Base-by-base conservation (phyloP, 352 stramenopile genomes). In the Pythium monospermum region DNA sequence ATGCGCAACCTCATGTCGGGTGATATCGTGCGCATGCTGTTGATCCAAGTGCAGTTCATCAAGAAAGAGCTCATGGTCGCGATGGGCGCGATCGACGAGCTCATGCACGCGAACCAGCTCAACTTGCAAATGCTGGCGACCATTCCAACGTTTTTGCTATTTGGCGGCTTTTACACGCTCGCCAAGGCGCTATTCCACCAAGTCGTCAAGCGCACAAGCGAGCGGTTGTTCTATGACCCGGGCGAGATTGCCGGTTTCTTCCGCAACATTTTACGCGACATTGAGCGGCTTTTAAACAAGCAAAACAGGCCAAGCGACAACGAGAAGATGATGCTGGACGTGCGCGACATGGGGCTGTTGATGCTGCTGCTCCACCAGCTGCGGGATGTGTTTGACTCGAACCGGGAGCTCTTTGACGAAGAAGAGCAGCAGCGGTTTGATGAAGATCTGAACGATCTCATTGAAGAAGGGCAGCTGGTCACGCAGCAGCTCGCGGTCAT, bases 1-100 rank as follows among this genome's bases (percentile, higher is more conserved):
- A 69, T 93, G 46, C 73, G 69, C 12, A 93, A 91, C 59, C 53
- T 93, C 33, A 84, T 93, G 67, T 87, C 79, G 21, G 82, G 82
- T 16, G 82, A 93, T 41, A 91, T 93, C 36, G 80, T 93, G 49
- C 82, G 82, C 28, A 93, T 93, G 82, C 69, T 93, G 48, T 66
- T 93, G 26, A 93, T 93, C 48, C 82, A 93, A 35, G 77, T 93
- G 30, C 82, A 93, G 60, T 93, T 93, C 49, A 93, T 93, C 71
- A 93, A 93, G 61, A 93, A 93, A 47, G 82, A 93, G 58, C 64
- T 93, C 22, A 91, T 93, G 79, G 79, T 91, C 19, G 82, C 82
- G 16, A 93, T 93, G 82, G 79, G 81, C 21, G 82, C 82, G 16
- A 91, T 93, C 56, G 82, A 93, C 42, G 79, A 91, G 55, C 67